Evolutionary conservation across 2,329 filamentous ascomycete species (phyloP).

Genomic region (Curvularia spicifera): DNA sequence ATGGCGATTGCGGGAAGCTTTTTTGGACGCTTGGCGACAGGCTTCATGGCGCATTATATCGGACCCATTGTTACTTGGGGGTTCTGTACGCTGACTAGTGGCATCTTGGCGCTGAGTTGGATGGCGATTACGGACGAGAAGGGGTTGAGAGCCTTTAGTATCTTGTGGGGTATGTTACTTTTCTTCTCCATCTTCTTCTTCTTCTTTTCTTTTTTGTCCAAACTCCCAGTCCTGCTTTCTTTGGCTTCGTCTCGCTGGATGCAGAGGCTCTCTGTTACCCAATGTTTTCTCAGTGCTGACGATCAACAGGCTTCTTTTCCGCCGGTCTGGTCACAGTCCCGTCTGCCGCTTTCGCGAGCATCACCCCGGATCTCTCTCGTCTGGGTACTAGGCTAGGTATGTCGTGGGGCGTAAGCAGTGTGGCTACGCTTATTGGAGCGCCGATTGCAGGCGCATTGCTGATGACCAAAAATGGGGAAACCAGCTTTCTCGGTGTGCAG

Average conservation of each 20-base stretch:
- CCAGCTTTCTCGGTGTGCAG: constrained; percentile 43
- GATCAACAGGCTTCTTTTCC: constrained; percentile 43
- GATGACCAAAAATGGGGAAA: constrained; percentile 28
- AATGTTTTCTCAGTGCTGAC: neutral
- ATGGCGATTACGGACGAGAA: constrained; percentile 39
- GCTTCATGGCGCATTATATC: constrained; percentile 40
- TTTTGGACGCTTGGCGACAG: constrained; percentile 42
- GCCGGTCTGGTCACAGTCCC: constrained; percentile 48
- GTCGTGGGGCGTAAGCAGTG: constrained; percentile 46
- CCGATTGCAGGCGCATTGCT: constrained; percentile 47
- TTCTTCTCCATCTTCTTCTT: neutral
- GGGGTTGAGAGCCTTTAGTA: constrained; percentile 43
- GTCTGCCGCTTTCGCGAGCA: constrained; percentile 46
- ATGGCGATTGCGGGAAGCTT: constrained; percentile 45
- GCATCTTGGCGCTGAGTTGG: constrained; percentile 41
- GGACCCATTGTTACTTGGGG: constrained; percentile 47
- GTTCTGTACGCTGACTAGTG: constrained; percentile 38
- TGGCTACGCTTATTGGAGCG: constrained; percentile 46
- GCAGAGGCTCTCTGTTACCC: too few relatives aligned
- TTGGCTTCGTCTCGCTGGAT: neutral
- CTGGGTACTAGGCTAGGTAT: constrained; percentile 48
- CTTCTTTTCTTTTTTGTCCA: too few relatives aligned
- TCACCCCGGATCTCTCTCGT: constrained; percentile 45
- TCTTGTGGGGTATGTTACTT: constrained; percentile 44
- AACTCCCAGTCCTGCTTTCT: neutral